Evolutionary conservation across 129 eudicot genomes (phyloP), one percentile per base, ranked within the genome.

Genomic region (Artemisia argyi): DNA sequence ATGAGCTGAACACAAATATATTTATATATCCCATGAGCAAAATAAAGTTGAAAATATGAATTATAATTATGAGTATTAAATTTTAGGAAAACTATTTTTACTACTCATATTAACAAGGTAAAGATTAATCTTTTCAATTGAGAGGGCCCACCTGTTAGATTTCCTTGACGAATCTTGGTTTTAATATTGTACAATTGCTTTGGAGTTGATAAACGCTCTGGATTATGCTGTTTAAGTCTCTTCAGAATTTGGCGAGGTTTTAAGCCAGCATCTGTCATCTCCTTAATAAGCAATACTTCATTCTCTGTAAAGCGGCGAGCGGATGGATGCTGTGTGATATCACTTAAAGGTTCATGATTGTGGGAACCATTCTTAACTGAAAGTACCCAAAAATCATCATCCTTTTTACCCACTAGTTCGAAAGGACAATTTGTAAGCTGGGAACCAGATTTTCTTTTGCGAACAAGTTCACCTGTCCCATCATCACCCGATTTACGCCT

Each of bases 371-470:
- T 86, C 72, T 88, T 91, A 48, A 84, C 85, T 1, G 79, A 76
- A 49, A 91, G 96, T 7, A 84, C 82, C 97, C 97, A 91, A 64
- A 84, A 76, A n/a, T 82, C 97, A 58, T 88, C 97, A 39, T 86
- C 97, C 76, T 84, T 88, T 83, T 84, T 91, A 44, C 97, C 97
- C 30, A 88, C 77, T 57, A 84, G 83, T 77, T 91, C 96, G 26
- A 91, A 91, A 24, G 97, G 97, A 85, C 97, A 91, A 79, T 91
- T 91, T 46, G 90, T 91, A 56, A 78, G 92, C 35, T 92, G 92
- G 32, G 97, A 91, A 60, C 89, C 85, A 59, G 85, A 61, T 78
- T 83, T 91, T 80, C 93, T 81, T 81, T 86, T 84, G 66, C 88
- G 92, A 19, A 69, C 65, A 48, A 14, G 81, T 83, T 88, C 96